These are phyloP conservation scores for Hibiscus mutabilis DNA, from an alignment of 345 rosid species.

Conservation along the genomic window DNA sequence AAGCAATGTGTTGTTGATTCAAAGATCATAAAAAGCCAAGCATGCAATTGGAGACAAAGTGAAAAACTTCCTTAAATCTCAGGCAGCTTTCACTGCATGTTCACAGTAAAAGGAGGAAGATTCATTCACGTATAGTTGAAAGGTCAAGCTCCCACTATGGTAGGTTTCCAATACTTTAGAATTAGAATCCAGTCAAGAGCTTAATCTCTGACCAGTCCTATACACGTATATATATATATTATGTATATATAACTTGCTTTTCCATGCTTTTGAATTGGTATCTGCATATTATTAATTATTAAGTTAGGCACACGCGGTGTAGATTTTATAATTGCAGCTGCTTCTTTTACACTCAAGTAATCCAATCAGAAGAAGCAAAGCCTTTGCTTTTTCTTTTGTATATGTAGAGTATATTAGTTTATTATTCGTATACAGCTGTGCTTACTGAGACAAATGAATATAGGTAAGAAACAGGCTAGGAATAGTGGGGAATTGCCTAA, in stretches of 20 bases:
- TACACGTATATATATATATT: neutral
- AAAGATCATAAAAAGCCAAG: neutral
- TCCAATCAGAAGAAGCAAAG: slow-evolving; percentile 3
- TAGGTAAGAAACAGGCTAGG: neutral
- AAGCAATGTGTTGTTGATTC: neutral
- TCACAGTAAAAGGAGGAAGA: neutral
- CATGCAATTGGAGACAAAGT: neutral
- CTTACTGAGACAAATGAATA: neutral
- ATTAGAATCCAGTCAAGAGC: neutral
- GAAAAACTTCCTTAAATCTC: neutral
- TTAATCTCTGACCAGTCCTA: neutral
- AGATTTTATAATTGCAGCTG: neutral
- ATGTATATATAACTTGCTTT: neutral
- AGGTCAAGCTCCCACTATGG: slow-evolving; percentile 10
- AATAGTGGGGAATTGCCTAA: neutral
- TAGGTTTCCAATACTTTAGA: slow-evolving; percentile 2
- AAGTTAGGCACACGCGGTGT: neutral
- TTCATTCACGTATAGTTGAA: slow-evolving; percentile 1
- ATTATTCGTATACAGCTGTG: neutral
- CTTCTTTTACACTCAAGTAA: neutral
- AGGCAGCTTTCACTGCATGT: neutral
- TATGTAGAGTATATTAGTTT: neutral
- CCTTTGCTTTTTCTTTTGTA: neutral
- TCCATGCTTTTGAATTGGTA: neutral
- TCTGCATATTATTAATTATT: neutral